A percentile compares a stretch with the other conserved stretches of the same genome.
phyloP scores from a whole-genome alignment of 2,329 filamentous ascomycete species.

The Gremmenia infestans region DNA sequence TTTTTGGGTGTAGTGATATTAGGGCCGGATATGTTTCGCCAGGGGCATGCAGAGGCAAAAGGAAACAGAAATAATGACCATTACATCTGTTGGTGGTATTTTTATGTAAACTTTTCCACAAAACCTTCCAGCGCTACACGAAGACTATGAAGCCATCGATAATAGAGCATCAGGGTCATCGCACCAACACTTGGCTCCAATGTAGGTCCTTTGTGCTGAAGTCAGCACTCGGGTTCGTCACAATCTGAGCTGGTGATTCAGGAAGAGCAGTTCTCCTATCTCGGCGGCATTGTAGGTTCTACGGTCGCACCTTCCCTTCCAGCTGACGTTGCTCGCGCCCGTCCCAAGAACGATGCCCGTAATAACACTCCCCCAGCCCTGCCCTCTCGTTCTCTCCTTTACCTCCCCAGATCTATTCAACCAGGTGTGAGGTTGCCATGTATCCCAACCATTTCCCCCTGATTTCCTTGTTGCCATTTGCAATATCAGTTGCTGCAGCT shows the following conservation, averaged over 20 bases:
- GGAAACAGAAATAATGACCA: neutral
- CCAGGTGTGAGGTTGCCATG: conserved; percentile 1
- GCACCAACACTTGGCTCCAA: too few species aligned
- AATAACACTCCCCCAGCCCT: neutral
- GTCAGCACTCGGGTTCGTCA: too few species aligned
- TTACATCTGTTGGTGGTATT: neutral
- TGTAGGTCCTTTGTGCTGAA: too few species aligned
- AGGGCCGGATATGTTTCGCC: neutral
- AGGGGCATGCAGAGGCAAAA: neutral
- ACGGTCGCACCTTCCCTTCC: too few species aligned
- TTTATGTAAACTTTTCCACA: neutral
- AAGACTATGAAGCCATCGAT: too few species aligned
- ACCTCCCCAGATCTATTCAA: neutral
- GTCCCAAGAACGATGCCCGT: too few species aligned
- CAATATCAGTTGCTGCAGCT: neutral
- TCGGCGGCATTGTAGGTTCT: too few species aligned
- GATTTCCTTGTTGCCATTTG: neutral
- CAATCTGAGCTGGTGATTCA: too few species aligned
- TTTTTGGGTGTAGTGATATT: conserved; percentile 9
- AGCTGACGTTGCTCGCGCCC: too few species aligned
- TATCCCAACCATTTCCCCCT: neutral
- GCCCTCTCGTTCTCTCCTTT: neutral
- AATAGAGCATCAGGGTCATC: too few species aligned
- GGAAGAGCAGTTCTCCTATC: too few species aligned
- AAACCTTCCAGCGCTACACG: too few species aligned